Evolutionary conservation across 192 early-diverging fungal genomes (phyloP).

Genomic region (Haplosporangium gracile): DNA sequence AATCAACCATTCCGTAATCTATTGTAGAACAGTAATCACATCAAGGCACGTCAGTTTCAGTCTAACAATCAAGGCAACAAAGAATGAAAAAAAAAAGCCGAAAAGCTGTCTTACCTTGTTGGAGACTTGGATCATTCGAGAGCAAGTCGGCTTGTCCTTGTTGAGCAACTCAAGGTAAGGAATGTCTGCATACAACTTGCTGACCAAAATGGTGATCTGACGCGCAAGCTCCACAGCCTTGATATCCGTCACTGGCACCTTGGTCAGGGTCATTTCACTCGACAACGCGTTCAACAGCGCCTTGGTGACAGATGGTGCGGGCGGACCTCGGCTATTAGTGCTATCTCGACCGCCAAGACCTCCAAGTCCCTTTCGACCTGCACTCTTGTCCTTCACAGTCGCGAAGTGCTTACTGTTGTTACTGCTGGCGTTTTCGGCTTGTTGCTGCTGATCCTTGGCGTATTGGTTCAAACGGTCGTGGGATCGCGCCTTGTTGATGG

Average conservation of each 20-base stretch:
- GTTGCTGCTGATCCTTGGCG: slow-evolving; percentile 3
- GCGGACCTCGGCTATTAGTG: slow-evolving; percentile 12
- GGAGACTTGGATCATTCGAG: slow-evolving; percentile 75
- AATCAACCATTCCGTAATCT: slow-evolving; percentile 68
- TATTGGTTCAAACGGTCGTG: slow-evolving; percentile 31
- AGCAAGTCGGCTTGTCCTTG: slow-evolving; percentile 69
- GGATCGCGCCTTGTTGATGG: slow-evolving; percentile 24
- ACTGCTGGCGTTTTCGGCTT: not conserved
- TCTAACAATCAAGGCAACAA: slow-evolving; percentile 27
- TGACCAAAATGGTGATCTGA: slow-evolving; percentile 88
- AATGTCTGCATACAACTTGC: slow-evolving; percentile 73
- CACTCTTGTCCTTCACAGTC: slow-evolving; percentile 28
- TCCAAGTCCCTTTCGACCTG: slow-evolving; percentile 53
- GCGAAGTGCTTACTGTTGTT: slow-evolving; percentile 3
- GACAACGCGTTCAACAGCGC: slow-evolving; percentile 34
- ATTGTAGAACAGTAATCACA: not conserved
- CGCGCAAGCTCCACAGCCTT: slow-evolving; percentile 85
- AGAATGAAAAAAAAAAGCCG: slow-evolving; percentile 56
- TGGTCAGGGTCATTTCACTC: slow-evolving; percentile 21
- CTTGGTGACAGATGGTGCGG: slow-evolving; percentile 39
- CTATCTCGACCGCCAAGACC: slow-evolving; percentile 10
- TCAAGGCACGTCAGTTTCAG: not conserved
- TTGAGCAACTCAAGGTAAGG: slow-evolving; percentile 79
- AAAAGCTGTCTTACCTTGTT: slow-evolving; percentile 66
- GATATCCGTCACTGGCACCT: slow-evolving; percentile 74